Percentiles rank a stretch among this genome's conserved stretches.
phyloP scores from a whole-genome alignment of 495 filamentous ascomycete genomes.

The Neurospora tetrasperma region DNA sequence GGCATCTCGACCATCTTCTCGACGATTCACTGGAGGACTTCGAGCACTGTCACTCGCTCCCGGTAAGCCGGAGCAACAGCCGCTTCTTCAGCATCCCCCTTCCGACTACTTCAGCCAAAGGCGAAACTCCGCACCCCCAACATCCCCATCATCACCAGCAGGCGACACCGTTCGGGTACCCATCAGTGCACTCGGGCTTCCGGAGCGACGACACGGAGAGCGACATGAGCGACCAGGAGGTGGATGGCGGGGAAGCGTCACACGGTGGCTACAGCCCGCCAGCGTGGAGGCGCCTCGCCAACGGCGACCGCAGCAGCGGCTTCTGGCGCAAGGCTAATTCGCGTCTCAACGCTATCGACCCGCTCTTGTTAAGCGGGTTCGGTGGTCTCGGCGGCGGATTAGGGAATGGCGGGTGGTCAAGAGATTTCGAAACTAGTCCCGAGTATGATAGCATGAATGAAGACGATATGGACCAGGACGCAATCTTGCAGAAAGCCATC shows the following conservation, averaged over 20 bases:
- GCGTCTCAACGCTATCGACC: slow-evolving; percentile 14
- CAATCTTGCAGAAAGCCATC: slow-evolving; percentile 38
- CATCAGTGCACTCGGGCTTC: slow-evolving; percentile 69
- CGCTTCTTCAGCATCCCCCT: neutral
- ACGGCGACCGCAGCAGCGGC: slow-evolving; percentile 43
- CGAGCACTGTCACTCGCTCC: slow-evolving; percentile 33
- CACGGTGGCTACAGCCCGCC: slow-evolving; percentile 47
- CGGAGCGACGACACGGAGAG: slow-evolving; percentile 38
- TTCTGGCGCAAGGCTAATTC: slow-evolving; percentile 38
- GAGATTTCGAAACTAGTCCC: slow-evolving; percentile 17
- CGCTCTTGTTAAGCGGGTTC: slow-evolving; percentile 17
- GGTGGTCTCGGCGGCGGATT: slow-evolving; percentile 5
- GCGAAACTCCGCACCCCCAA: slow-evolving; percentile 11
- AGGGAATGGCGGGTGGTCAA: slow-evolving; percentile 3
- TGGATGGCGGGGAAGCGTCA: slow-evolving; percentile 13
- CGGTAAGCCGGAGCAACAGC: neutral
- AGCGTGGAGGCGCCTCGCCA: slow-evolving; percentile 43
- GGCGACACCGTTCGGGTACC: slow-evolving; percentile 47
- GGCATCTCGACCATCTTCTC: slow-evolving; percentile 53
- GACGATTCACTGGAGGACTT: slow-evolving; percentile 70
- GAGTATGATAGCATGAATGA: slow-evolving; percentile 27
- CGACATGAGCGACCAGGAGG: slow-evolving; percentile 26
- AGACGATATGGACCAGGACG: slow-evolving; percentile 11
- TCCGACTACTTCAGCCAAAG: neutral
- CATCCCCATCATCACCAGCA: slow-evolving; percentile 3